Evolutionary conservation across 805 yeast species (phyloP), one percentile per base, ranked within the genome.

Genomic region (Huiozyma naganishii): DNA sequence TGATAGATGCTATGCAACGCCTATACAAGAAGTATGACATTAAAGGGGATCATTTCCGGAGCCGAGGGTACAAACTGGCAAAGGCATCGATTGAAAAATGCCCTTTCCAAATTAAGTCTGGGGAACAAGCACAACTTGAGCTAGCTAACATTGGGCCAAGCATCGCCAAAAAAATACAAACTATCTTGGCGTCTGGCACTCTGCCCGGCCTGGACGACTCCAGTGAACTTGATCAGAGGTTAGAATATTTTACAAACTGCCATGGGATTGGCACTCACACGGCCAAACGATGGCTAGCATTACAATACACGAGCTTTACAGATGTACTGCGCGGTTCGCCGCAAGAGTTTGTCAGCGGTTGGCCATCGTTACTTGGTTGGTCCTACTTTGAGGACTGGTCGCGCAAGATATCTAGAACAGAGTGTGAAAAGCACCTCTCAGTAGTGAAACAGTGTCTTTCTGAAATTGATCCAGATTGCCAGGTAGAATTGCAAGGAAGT

Each of bases 291-390:
- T 61, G 62, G 62, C 35, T 46, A 11, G 37, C 44, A 10, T 32
- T 52, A 36, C 51, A 50, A 7, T 32, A 52, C 6, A 42, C 45
- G 3, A 45, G 53, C 10, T 59, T 60, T 32, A 23, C 45, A 8
- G 54, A 53, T 33, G 57, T 51, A 6, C 8, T 48, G 4, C 13
- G 41, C n/a, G 54, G 47, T 17, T 45, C 45, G 7, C 54, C 58
- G 1, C 41, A 45, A 1, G 52, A 52, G 27, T 45, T 58, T 32
- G 23, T 36, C 1, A 29, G 39, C 6, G 54, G 53, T n/a, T 61
- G 66, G 66, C 47, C 52, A 9, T 48, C 52, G 11, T 38, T 61
- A 29, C 55, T 51, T 46, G 66, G 66, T 9, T 60, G 62, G 62
- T 48, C 55, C 2, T 61, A 52, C 42, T 61, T 53, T 44, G 57